Base-by-base conservation (phyloP, 345 rosid genomes). In the Kandelia obovata region DNA sequence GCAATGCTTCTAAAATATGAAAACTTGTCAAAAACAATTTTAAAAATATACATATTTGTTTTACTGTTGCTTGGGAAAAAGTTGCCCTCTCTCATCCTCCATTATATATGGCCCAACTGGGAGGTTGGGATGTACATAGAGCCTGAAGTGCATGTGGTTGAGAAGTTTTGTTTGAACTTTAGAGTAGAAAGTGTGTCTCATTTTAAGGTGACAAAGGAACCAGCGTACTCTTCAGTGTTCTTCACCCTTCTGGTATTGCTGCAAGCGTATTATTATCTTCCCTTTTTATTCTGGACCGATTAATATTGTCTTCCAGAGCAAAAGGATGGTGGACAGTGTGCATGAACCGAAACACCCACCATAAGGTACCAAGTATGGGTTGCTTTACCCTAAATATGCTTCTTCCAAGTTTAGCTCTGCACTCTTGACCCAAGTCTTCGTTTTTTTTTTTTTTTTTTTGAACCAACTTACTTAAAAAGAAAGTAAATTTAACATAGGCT, bases 261-360 rank as follows among this genome's bases (percentile, higher is more conserved):
- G 26, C 19, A n/a, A 7, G 3, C 30, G 30, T 35, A 17, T 10
- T 17, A 15, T 58, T 21, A 52, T 7, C 27, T 2, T 20, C 10
- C 3, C 11, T 39, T 43, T 13, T 0, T 13, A 2, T 15, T 43
- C 2, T 13, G 15, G 49, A 13, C 15, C 0, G 17, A 11, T 17
- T 11, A 3, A 13, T 23, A 21, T 55, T 7, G 5, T 47, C 35
- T 1, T 73, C 65, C 53, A 26, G 53, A 37, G 46, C 32, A 13
- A 10, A 3, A n/a, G 31, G 64, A 34, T 62, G 51, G 74, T 61
- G 75, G 77, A 62, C 69, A 64, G 57, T 69, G 82, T 67, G 82
- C 74, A 26, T 70, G n/a, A 69, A 78, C 80, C 75, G 77, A 31
- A 31, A 37, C 69, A n/a, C 67, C 81, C 80, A 77, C 76, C 53